A percentile compares a stretch with the other conserved stretches of the same genome.
Evolutionary conservation across 78 protist species (phyloP).

Genomic region (Dictyostelium brefeldianum): DNA sequence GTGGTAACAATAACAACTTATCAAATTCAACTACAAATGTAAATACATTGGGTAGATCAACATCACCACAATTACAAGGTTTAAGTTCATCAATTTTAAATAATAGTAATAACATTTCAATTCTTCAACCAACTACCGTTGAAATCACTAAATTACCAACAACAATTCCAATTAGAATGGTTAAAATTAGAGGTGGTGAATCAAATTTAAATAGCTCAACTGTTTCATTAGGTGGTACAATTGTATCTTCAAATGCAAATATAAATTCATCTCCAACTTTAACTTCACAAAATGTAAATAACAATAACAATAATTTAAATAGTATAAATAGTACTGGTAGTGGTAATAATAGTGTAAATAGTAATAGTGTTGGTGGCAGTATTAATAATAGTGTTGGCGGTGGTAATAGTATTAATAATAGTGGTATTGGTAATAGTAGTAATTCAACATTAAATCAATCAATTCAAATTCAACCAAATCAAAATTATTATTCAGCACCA

Average conservation of each 20-base stretch:
- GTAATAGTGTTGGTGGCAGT: background rate
- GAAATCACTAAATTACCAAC: slow-evolving; percentile 29
- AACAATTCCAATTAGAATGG: slow-evolving; percentile 1
- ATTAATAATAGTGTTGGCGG: background rate
- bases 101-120: background rate
- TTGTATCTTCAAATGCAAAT: background rate
- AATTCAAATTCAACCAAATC: slow-evolving; percentile 2
- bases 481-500: background rate
- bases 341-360: background rate
- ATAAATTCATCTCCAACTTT: background rate
- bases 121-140: background rate
- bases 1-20: background rate
- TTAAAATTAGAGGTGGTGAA: slow-evolving; percentile 12
- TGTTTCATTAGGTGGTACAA: background rate
- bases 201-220: background rate
- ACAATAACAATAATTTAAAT: background rate
- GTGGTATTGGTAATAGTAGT: background rate
- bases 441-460: background rate
- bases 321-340: background rate
- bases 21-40: slow-evolving; percentile 11
- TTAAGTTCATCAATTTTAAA: background rate
- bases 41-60: slow-evolving; percentile 11
- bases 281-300: background rate
- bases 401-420: background rate
- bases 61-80: background rate